A percentile compares a stretch with the other conserved stretches of the same genome.
Conservation (phyloP, 2,329 filamentous ascomycete species). For the Cladosporium sp. region DNA sequence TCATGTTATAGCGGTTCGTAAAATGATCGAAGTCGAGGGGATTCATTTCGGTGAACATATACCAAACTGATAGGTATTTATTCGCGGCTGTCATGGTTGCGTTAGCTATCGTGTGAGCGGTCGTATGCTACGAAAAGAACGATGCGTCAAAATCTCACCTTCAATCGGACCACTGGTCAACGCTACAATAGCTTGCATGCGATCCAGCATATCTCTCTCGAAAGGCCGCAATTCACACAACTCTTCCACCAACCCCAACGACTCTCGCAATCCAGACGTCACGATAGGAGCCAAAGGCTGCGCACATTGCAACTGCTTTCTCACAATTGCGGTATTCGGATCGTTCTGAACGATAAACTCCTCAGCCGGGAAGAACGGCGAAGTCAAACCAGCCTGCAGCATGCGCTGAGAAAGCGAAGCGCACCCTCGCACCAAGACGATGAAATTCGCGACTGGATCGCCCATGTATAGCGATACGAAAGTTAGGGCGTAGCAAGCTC, state of each 20-base stretch:
- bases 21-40: slow-evolving; percentile 4
- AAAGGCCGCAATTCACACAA: background rate
- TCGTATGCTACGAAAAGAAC: too few species aligned
- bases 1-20: background rate
- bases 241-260: background rate
- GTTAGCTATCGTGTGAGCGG: background rate
- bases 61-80: background rate
- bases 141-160: background rate
- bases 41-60: background rate
- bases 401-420: background rate
- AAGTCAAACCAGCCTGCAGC: slow-evolving; percentile 2
- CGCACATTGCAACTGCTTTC: background rate
- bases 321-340: slow-evolving; percentile 2
- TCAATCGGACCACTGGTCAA: slow-evolving; percentile 3
- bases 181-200: slow-evolving; percentile 5
- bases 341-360: background rate
- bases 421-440: slow-evolving; percentile 4
- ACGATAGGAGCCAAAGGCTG: background rate
- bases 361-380: slow-evolving; percentile 2
- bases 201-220: slow-evolving; percentile 3
- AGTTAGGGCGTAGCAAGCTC: background rate
- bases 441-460: slow-evolving; percentile 4
- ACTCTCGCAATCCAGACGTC: background rate
- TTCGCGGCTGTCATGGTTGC: background rate
- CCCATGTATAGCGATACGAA: slow-evolving; percentile 5